These are phyloP conservation scores for Yarrowia porcina DNA, from an alignment of 805 yeast genomes.

Conservation along the genomic window DNA sequence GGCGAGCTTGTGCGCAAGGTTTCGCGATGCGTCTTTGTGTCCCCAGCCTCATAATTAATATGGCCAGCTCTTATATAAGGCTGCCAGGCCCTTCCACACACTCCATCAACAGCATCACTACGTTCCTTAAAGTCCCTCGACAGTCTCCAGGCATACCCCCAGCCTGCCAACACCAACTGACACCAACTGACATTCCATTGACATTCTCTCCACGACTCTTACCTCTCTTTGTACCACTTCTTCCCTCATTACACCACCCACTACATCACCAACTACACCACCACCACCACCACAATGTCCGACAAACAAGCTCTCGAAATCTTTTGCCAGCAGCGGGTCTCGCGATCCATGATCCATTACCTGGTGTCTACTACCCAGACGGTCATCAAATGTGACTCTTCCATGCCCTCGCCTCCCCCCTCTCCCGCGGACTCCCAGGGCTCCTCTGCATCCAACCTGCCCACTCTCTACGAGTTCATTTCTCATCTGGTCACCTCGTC, in stretches of 20 bases:
- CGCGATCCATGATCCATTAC: slow-evolving; percentile 42
- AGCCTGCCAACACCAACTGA: not conserved
- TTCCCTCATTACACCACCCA: not conserved
- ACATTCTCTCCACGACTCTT: not conserved
- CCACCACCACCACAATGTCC: slow-evolving; percentile 30
- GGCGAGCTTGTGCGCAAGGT: slow-evolving; percentile 6
- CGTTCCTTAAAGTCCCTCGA: not conserved
- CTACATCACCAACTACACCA: not conserved
- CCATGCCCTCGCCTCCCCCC: slow-evolving; percentile 30
- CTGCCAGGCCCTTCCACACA: not conserved
- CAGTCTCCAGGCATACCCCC: not conserved
- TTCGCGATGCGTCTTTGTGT: slow-evolving; percentile 21
- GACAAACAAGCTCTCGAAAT: slow-evolving; percentile 42
- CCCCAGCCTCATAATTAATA: slow-evolving; percentile 25
- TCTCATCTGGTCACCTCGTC: slow-evolving; percentile 69
- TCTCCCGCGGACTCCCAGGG: slow-evolving; percentile 23
- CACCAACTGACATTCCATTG: not conserved
- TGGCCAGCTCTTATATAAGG: not conserved
- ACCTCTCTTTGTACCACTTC: too few relatives aligned
- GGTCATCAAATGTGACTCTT: slow-evolving; percentile 41
- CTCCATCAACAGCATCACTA: not conserved
- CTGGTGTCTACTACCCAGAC: slow-evolving; percentile 43
- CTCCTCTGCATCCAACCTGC: slow-evolving; percentile 27
- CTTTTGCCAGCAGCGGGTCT: slow-evolving; percentile 44
- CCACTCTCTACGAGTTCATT: slow-evolving; percentile 52